These are phyloP conservation scores for Parvularia atlantis DNA, from an alignment of 78 protist genomes.

Conservation along the genomic window DNA sequence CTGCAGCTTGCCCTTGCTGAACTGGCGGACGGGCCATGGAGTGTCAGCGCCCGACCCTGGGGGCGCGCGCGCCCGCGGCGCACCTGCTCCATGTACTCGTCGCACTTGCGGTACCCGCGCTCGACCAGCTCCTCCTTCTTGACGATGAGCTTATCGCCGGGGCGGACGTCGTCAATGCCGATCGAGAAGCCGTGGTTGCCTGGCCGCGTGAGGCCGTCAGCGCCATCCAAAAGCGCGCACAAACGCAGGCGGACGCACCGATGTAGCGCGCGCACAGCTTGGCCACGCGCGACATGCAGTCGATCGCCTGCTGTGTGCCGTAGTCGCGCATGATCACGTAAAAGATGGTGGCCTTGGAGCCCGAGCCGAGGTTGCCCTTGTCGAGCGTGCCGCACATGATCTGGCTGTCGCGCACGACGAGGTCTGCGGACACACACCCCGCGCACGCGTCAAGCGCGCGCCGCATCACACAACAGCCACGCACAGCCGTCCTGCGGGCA, in stretches of 20 bases:
- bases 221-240: conserved; percentile 3
- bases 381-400: conserved; percentile 85
- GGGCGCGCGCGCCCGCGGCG: conserved; percentile 42
- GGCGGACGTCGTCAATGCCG: conserved; percentile 93
- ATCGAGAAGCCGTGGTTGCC: conserved; percentile 86
- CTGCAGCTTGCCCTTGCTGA: conserved; percentile 31
- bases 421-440: not conserved
- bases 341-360: conserved; percentile 74
- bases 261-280: conserved; percentile 57
- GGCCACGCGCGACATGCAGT: conserved; percentile 86
- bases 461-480: too few relatives aligned
- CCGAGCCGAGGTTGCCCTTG: conserved; percentile 68
- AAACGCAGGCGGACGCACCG: conserved; percentile 3
- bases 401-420: conserved; percentile 49
- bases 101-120: conserved; percentile 48
- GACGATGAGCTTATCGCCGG: conserved; percentile 39
- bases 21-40: too few relatives aligned
- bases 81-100: conserved; percentile 48
- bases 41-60: too few relatives aligned
- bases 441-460: too few relatives aligned
- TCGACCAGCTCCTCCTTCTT: conserved; percentile 60
- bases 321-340: conserved; percentile 63
- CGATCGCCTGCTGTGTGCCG: conserved; percentile 59
- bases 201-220: conserved; percentile 22
- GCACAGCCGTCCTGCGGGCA: conserved; percentile 86